A percentile compares a stretch with the other conserved stretches of the same genome.
Conservation (phyloP, 805 yeast species). For the Candida railenensis region DNA sequence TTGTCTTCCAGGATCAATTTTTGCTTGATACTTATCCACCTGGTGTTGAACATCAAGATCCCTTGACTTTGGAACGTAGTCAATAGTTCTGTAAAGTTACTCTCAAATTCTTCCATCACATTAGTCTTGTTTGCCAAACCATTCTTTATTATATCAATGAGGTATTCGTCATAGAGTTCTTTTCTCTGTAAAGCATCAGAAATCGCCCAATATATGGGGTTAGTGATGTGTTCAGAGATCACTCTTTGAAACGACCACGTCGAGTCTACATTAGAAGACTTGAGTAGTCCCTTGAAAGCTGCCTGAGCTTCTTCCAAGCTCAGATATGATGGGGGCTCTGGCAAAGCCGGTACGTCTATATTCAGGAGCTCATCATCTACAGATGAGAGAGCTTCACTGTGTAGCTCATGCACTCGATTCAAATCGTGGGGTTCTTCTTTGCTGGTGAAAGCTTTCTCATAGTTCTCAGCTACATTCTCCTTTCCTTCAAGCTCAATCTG, state of each 20-base stretch:
- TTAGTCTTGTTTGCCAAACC: constrained; percentile 54
- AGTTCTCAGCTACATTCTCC: too few species aligned
- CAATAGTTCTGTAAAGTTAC: constrained; percentile 51
- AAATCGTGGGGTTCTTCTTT: background rate
- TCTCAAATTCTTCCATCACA: constrained; percentile 54
- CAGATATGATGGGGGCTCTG: constrained; percentile 19
- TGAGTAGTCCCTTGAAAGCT: constrained; percentile 53
- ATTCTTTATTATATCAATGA: constrained; percentile 40
- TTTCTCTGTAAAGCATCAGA: constrained; percentile 61
- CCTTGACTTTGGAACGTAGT: constrained; percentile 27
- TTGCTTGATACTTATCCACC: constrained; percentile 62
- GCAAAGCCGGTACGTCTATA: constrained; percentile 22
- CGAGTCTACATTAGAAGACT: constrained; percentile 58
- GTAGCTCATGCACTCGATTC: too few species aligned
- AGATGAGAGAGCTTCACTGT: background rate
- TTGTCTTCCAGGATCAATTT: constrained; percentile 55
- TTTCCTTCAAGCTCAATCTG: too few species aligned
- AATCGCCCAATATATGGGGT: constrained; percentile 68
- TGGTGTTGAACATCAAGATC: constrained; percentile 52
- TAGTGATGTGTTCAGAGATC: constrained; percentile 54
- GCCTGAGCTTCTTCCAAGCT: constrained; percentile 37
- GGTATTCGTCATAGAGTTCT: constrained; percentile 61
- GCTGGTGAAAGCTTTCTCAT: background rate
- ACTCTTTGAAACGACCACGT: constrained; percentile 74
- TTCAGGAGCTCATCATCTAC: constrained; percentile 19